These are phyloP conservation scores for Daldinia caldariorum DNA, from an alignment of 495 filamentous ascomycete species.

Conservation along the genomic window DNA sequence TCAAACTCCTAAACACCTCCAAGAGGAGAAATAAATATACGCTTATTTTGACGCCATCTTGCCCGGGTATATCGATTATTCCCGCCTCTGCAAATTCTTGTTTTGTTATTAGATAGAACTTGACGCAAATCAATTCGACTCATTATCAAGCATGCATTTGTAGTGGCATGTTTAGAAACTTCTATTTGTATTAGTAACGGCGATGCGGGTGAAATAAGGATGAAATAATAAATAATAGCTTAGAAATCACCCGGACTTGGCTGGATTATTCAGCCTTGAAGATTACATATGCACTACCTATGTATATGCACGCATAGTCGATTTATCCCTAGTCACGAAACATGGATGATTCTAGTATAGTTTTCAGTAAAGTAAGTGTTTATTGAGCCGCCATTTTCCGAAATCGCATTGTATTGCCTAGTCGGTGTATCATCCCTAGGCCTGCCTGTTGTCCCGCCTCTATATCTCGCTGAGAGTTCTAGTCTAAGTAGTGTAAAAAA, in stretches of 20 bases:
- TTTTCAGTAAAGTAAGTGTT: conserved; percentile 31
- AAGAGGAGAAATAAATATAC: not conserved
- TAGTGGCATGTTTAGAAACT: conserved; percentile 3
- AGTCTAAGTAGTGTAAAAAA: conserved; percentile 29
- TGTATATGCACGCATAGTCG: not conserved
- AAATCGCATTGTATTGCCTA: conserved; percentile 21
- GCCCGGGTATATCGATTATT: not conserved
- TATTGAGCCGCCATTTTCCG: conserved; percentile 32
- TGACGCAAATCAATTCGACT: not conserved
- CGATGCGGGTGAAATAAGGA: not conserved
- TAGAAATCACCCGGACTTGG: conserved; percentile 30
- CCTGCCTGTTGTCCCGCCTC: conserved; percentile 20
- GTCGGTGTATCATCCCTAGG: conserved; percentile 37
- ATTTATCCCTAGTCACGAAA: not conserved
- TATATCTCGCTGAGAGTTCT: conserved; percentile 41
- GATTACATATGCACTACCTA: conserved; percentile 16
- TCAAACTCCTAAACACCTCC: not conserved
- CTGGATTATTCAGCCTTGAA: conserved; percentile 31
- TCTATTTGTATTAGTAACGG: conserved; percentile 6
- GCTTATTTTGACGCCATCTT: conserved; percentile 5
- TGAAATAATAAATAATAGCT: conserved; percentile 8
- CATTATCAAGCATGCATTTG: not conserved
- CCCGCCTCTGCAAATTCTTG: not conserved
- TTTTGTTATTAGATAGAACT: not conserved
- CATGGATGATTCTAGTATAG: conserved; percentile 2